Percentiles rank a stretch among this genome's conserved stretches.
These are phyloP conservation scores for Naganishia vaughanmartiniae DNA, from an alignment of 768 basidiomycete species.

Conservation along the genomic window DNA sequence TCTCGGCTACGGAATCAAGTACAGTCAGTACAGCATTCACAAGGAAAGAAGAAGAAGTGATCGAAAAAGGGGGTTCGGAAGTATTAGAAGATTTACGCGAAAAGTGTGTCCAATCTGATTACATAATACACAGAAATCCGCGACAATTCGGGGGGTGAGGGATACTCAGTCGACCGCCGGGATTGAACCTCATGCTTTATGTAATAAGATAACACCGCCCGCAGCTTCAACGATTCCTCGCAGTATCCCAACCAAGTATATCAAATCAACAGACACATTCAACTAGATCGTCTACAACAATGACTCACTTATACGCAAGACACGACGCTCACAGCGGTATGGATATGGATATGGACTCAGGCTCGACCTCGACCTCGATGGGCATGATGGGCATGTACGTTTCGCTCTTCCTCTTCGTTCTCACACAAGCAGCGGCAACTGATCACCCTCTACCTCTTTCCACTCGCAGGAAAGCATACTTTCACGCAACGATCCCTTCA, in stretches of 20 bases:
- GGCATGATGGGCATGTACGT: conserved; percentile 8
- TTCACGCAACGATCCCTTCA: conserved; percentile 27
- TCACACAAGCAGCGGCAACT: too few relatives aligned
- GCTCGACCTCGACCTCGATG: neutral
- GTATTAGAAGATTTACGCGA: neutral
- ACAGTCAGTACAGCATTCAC: too few relatives aligned
- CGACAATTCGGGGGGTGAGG: neutral
- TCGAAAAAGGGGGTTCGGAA: too few relatives aligned
- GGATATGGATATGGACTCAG: conserved; percentile 18
- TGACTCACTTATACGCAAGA: neutral
- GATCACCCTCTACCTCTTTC: neutral
- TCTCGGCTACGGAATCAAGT: too few relatives aligned
- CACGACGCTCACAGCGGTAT: neutral
- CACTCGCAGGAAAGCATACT: conserved; percentile 27
- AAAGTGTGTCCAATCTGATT: neutral
- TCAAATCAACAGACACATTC: too few relatives aligned
- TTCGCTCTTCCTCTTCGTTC: neutral
- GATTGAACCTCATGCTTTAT: too few relatives aligned
- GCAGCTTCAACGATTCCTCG: neutral
- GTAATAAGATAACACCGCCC: neutral
- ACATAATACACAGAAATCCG: conserved; percentile 21
- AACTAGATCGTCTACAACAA: neutral
- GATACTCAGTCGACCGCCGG: too few relatives aligned
- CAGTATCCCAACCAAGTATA: neutral
- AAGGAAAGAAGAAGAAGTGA: too few relatives aligned